phyloP scores from a whole-genome alignment of 257 asterid genomes.

The Osmanthus fragrans region DNA sequence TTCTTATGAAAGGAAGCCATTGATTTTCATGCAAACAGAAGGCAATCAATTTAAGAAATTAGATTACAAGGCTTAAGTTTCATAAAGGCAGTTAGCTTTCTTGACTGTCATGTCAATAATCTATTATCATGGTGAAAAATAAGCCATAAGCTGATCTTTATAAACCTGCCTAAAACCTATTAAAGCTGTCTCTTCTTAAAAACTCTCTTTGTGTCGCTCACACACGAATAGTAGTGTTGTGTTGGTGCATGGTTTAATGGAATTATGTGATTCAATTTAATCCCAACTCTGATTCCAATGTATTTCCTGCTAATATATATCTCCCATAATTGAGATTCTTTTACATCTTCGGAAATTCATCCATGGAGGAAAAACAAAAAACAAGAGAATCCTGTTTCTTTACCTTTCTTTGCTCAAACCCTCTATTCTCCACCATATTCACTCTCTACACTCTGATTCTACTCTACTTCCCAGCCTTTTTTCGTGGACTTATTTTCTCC shows the following conservation, averaged over 20 bases:
- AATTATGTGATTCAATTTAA: conserved; percentile 4
- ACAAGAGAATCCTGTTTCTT: conserved; percentile 2
- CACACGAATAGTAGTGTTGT: not conserved
- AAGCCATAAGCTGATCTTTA: not conserved
- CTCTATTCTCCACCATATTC: conserved; percentile 56
- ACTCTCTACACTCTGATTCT: conserved; percentile 56
- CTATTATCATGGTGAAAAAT: not conserved
- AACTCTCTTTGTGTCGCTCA: not conserved
- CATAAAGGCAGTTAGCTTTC: not conserved
- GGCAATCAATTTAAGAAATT: not conserved
- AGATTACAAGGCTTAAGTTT: not conserved
- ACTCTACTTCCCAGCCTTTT: conserved; percentile 54
- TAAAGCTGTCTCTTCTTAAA: not conserved
- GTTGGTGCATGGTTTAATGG: conserved; percentile 8
- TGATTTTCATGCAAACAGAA: not conserved
- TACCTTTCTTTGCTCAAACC: conserved; percentile 30
- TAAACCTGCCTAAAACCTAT: not conserved
- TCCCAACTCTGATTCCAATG: not conserved
- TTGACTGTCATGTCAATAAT: conserved; percentile 1
- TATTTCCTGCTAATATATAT: not conserved
- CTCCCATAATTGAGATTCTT: not conserved
- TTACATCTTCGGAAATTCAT: conserved; percentile 16
- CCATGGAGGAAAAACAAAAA: conserved; percentile 3
- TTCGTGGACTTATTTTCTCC: conserved; percentile 40
- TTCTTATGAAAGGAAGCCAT: not conserved